Evolutionary conservation across 1,284 basidiomycete species (phyloP), one percentile per base, ranked within the genome.

Genomic region (Tilletia walkeri): DNA sequence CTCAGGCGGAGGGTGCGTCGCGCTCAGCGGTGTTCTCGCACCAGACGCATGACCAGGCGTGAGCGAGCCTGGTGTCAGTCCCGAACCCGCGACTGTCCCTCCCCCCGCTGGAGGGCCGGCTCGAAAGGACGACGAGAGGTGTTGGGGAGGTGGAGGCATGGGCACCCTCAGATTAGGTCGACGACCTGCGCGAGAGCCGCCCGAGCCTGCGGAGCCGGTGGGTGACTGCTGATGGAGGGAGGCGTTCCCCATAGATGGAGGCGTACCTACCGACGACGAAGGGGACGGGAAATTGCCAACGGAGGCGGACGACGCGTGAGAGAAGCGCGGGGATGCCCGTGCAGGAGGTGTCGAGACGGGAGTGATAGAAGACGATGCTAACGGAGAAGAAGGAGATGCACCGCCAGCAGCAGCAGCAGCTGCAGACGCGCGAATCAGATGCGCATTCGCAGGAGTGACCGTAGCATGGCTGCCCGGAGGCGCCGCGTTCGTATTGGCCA

Each of bases 11-110:
- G 78, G 74, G 47, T 77, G 75, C 2, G 77, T 75, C 4, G 78
- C 78, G 70, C 76, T 77, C 39, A 80, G 73, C 5, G 78, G 78
- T 9, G 78, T 80, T 24, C 75, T 71, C 0, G 78, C 73, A 50
- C 68, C 56, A n/a, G 56, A 7, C 6, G 56, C 56, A 4, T 61
- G 56, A 20, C 56, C 56, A 34, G 56, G 56, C 34, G 56, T 61
- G 7, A 61, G 36, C 24, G 36, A 24, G 34, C 56, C 56, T 34
- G 56, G 56, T 38, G 56, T 61, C 56, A 61, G 34, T 20, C 24
- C 56, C 9, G 56, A n/a, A 14, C 50, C 50, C 24, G n/a, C 7
- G 18, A 1, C 18, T 18, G n/a, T 7, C n/a, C 50, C 50, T 53
- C 50, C 50, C 20, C 9, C 56, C 56, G 56, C 14, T 30, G 56